A percentile compares a stretch with the other conserved stretches of the same genome.
Conservation (phyloP, 805 yeast genomes). For the Kodamaea laetipori region DNA sequence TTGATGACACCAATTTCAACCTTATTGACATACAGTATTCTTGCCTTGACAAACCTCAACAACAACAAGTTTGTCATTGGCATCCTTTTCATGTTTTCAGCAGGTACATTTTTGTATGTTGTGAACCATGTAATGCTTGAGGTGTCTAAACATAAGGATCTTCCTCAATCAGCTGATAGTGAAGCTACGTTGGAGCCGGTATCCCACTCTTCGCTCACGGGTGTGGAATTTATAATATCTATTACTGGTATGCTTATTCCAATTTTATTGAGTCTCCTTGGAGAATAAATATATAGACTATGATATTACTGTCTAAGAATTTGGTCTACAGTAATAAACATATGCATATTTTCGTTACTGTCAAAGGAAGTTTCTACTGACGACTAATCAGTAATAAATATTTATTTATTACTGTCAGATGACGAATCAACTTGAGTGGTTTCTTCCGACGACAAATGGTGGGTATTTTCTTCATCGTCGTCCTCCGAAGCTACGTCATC, state of each 20-base stretch:
- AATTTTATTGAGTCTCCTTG: slow-evolving; percentile 24
- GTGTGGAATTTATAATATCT: slow-evolving; percentile 20
- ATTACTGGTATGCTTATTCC: slow-evolving; percentile 32
- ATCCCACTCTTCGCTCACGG: slow-evolving; percentile 12
- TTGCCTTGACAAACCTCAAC: slow-evolving; percentile 31
- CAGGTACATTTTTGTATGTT: slow-evolving; percentile 73
- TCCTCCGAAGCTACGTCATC: slow-evolving; percentile 1
- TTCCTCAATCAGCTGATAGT: slow-evolving; percentile 7
- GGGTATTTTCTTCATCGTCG: neutral
- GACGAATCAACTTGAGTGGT: slow-evolving; percentile 7
- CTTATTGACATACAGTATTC: slow-evolving; percentile 46
- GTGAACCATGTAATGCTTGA: slow-evolving; percentile 64
- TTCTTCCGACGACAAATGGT: slow-evolving; percentile 1
- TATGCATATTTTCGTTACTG: too few relatives aligned
- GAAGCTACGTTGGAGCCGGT: slow-evolving; percentile 4
- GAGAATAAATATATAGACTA: slow-evolving; percentile 13
- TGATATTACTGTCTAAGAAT: too few relatives aligned
- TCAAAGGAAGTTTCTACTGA: too few relatives aligned
- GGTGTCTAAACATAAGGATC: slow-evolving; percentile 10
- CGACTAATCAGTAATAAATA: too few relatives aligned
- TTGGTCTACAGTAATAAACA: too few relatives aligned
- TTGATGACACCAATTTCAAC: slow-evolving; percentile 65
- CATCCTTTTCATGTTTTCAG: slow-evolving; percentile 59
- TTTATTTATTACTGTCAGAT: slow-evolving; percentile 1
- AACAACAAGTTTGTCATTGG: slow-evolving; percentile 48